Evolutionary conservation across 2,329 filamentous ascomycete species (phyloP).

Genomic region (Neodidymelliopsis sp.): DNA sequence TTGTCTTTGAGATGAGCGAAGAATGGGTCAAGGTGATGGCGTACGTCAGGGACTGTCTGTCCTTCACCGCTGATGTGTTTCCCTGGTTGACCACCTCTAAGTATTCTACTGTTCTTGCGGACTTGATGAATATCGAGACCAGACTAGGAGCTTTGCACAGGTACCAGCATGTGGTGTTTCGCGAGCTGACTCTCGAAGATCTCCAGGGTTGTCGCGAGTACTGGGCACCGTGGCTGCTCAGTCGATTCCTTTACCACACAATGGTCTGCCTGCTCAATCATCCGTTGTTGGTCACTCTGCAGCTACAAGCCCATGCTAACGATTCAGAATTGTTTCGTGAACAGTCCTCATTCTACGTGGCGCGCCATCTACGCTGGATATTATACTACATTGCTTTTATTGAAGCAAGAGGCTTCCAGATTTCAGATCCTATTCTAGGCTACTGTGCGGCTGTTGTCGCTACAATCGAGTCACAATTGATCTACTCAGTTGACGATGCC

Average conservation of each 20-base stretch:
- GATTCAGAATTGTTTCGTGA: slow-evolving; percentile 6
- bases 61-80: not conserved
- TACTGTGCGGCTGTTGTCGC: slow-evolving; percentile 8
- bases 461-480: slow-evolving; percentile 6
- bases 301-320: slow-evolving; percentile 1
- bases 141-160: slow-evolving; percentile 3
- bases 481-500: slow-evolving; percentile 1
- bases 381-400: slow-evolving; percentile 8
- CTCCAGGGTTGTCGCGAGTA: slow-evolving; percentile 4
- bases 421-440: not conserved
- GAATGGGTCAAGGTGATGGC: slow-evolving; percentile 8
- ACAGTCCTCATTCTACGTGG: slow-evolving; percentile 8
- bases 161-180: slow-evolving; percentile 2
- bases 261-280: slow-evolving; percentile 14
- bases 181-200: slow-evolving; percentile 1
- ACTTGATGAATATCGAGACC: slow-evolving; percentile 7
- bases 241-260: slow-evolving; percentile 8
- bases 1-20: slow-evolving; percentile 4
- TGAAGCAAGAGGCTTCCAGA: not conserved
- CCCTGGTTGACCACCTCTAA: slow-evolving; percentile 9
- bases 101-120: not conserved
- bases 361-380: slow-evolving; percentile 7
- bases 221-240: slow-evolving; percentile 10
- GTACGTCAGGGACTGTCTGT: slow-evolving; percentile 4
- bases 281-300: slow-evolving; percentile 2